Percentiles rank a stretch among this genome's conserved stretches.
These are phyloP conservation scores for Pythium phragmiticola DNA, from an alignment of 352 stramenopile species.

Conservation along the genomic window DNA sequence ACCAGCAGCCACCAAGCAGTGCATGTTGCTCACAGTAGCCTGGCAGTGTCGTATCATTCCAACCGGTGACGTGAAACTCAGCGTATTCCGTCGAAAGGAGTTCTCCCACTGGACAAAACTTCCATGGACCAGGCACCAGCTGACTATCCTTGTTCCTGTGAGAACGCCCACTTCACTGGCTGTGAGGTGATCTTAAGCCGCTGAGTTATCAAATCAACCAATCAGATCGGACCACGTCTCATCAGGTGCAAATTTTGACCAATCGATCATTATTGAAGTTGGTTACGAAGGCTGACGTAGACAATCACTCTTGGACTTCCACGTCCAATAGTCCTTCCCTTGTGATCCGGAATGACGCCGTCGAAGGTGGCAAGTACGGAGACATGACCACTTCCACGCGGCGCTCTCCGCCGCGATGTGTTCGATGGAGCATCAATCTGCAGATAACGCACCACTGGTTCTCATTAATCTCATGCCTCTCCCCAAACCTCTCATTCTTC, in stretches of 20 bases:
- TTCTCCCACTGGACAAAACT: background rate
- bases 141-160: conserved; percentile 7
- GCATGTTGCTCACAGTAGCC: too few species aligned
- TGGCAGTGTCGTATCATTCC: too few species aligned
- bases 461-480: background rate
- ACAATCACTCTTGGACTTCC: conserved; percentile 9
- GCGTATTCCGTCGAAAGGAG: conserved; percentile 5
- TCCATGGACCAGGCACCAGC: conserved; percentile 3
- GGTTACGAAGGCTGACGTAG: background rate
- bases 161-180: conserved; percentile 10
- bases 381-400: conserved; percentile 58
- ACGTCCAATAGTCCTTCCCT: conserved; percentile 35
- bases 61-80: background rate
- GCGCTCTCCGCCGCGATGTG: conserved; percentile 28
- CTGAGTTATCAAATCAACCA: conserved; percentile 4
- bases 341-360: conserved; percentile 61
- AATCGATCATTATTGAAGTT: conserved; percentile 5
- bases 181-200: conserved; percentile 6
- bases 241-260: background rate
- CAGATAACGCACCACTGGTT: background rate
- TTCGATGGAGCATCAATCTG: conserved; percentile 56
- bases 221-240: conserved; percentile 8
- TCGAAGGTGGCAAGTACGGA: conserved; percentile 38
- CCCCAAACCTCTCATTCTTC: background rate
- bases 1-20: background rate